Percentiles rank a stretch among this genome's conserved stretches.
Evolutionary conservation across 306 rosid genomes (phyloP).

Genomic region (Lupinus albus): DNA sequence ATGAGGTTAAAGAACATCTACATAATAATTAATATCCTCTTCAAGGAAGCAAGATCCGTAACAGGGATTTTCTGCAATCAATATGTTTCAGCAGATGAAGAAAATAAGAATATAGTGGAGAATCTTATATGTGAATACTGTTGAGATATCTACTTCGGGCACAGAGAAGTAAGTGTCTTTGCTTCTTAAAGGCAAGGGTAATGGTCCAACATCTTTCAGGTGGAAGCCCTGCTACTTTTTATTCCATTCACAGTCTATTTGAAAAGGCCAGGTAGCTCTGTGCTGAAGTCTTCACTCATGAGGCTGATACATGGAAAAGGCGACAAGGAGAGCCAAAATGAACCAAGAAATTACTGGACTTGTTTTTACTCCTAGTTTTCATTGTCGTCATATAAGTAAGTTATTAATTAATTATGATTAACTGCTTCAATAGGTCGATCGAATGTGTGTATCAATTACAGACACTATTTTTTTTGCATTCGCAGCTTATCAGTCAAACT

Average conservation of each 20-base stretch:
- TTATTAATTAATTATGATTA: conserved; percentile 22
- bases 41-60: conserved; percentile 83
- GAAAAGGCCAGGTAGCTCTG: conserved; percentile 67
- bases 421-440: too few species aligned
- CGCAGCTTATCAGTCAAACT: too few species aligned
- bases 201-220: conserved; percentile 87
- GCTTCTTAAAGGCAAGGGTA: too few species aligned
- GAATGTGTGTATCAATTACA: too few species aligned
- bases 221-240: conserved; percentile 85
- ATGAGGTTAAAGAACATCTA: conserved; percentile 63
- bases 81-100: conserved; percentile 69
- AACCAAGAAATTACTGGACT: conserved; percentile 78
- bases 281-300: conserved; percentile 50
- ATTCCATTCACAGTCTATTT: conserved; percentile 66
- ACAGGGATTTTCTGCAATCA: conserved; percentile 73
- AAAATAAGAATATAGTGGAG: conserved; percentile 62
- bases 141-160: conserved; percentile 62
- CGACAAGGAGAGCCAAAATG: conserved; percentile 85
- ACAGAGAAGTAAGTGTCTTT: too few species aligned
- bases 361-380: conserved; percentile 73
- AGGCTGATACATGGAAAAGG: conserved; percentile 67
- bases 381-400: conserved; percentile 82
- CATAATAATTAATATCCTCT: conserved; percentile 57
- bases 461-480: too few species aligned
- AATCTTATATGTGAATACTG: conserved; percentile 77